phyloP scores from a whole-genome alignment of 768 basidiomycete species.

The Russula virescens region DNA sequence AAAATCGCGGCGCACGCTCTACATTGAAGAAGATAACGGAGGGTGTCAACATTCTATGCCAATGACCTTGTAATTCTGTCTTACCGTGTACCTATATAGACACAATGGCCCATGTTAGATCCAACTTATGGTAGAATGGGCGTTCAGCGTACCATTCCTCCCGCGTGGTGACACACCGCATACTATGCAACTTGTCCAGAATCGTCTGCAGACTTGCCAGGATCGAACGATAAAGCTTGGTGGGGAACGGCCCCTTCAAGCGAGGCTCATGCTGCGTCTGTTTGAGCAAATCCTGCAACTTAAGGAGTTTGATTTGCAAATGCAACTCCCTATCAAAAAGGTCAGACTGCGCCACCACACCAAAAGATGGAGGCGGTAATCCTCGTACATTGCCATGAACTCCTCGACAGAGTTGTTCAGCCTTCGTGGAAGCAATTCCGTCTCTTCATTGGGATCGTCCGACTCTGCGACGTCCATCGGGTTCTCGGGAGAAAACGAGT shows the following conservation, averaged over 20 bases:
- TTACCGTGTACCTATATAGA: slow-evolving; percentile 60
- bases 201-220: slow-evolving; percentile 80
- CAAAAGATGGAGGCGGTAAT: background rate
- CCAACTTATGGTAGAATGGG: background rate
- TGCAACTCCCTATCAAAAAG: slow-evolving; percentile 77
- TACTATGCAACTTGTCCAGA: slow-evolving; percentile 85
- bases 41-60: background rate
- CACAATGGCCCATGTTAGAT: background rate
- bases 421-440: slow-evolving; percentile 32
- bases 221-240: slow-evolving; percentile 75
- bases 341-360: background rate
- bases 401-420: slow-evolving; percentile 66
- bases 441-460: slow-evolving; percentile 26
- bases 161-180: slow-evolving; percentile 94
- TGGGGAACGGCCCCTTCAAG: slow-evolving; percentile 92
- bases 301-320: slow-evolving; percentile 84
- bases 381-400: slow-evolving; percentile 85
- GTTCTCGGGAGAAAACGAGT: slow-evolving; percentile 62
- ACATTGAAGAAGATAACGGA: background rate
- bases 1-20: slow-evolving; percentile 83
- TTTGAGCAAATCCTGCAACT: slow-evolving; percentile 75
- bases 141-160: slow-evolving; percentile 72
- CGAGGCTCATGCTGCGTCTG: slow-evolving; percentile 93
- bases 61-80: slow-evolving; percentile 24
- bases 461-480: slow-evolving; percentile 26